A percentile compares a stretch with the other conserved stretches of the same genome.
phyloP scores from a whole-genome alignment of 108 stramenopile species.

The Skeletonema menzelii region DNA sequence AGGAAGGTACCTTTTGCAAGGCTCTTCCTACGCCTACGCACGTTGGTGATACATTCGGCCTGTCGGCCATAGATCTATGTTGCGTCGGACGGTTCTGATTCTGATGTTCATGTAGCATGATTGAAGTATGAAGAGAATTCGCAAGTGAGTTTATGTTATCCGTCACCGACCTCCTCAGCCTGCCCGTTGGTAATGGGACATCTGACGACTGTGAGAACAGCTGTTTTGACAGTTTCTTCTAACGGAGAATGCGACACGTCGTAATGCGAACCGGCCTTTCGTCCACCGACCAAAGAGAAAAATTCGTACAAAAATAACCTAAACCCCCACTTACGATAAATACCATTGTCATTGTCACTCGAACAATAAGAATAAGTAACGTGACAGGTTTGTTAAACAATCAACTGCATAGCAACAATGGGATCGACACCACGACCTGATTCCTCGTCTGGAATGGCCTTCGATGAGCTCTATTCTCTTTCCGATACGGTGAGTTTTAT shows the following conservation, averaged over 20 bases:
- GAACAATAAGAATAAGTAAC: too few species aligned
- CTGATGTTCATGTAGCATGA: background rate
- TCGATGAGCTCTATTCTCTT: conserved; percentile 69
- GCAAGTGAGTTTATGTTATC: background rate
- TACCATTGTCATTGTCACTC: too few species aligned
- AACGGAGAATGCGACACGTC: too few species aligned
- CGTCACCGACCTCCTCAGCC: background rate
- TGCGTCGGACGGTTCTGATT: background rate
- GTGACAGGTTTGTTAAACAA: too few species aligned
- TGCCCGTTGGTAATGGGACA: background rate
- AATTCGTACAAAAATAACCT: too few species aligned
- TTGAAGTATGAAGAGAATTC: background rate
- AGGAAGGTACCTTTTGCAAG: too few species aligned
- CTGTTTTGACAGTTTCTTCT: too few species aligned
- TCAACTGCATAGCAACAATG: background rate
- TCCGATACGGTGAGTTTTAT: conserved; percentile 53
- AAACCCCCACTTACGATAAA: too few species aligned
- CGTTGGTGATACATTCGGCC: background rate
- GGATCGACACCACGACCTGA: conserved; percentile 35
- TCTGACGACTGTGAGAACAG: background rate
- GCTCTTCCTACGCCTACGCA: background rate
- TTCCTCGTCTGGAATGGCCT: conserved; percentile 57
- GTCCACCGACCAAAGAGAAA: too few species aligned
- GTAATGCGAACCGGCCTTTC: too few species aligned
- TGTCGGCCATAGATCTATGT: too few species aligned